These are phyloP conservation scores for Butyriboletus loyo DNA, from an alignment of 768 basidiomycete species.

Conservation along the genomic window DNA sequence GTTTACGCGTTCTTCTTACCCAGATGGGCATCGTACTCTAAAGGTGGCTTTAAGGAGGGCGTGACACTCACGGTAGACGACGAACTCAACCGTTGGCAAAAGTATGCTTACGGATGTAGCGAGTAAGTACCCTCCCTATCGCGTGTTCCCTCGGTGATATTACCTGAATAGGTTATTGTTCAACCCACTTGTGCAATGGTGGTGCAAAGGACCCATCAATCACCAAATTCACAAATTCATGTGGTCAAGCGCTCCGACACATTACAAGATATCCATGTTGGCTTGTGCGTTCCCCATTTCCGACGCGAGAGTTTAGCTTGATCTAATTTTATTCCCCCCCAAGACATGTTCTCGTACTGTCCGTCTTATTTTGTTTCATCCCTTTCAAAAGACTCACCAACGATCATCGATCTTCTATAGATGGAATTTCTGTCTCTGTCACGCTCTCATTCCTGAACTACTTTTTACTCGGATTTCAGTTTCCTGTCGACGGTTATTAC, in stretches of 20 bases:
- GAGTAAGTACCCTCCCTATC: conserved; percentile 42
- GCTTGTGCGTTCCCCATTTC: conserved; percentile 39
- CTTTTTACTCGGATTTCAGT: conserved; percentile 66
- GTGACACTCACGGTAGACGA: conserved; percentile 88
- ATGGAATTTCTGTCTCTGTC: conserved; percentile 63
- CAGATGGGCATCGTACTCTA: conserved; percentile 77
- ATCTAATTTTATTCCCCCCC: background rate
- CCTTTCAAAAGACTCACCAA: background rate
- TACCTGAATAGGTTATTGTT: conserved; percentile 65
- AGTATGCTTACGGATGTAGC: conserved; percentile 68
- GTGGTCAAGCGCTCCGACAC: conserved; percentile 74
- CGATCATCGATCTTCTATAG: conserved; percentile 4
- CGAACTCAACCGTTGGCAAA: conserved; percentile 91
- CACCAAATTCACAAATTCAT: conserved; percentile 74
- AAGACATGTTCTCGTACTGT: conserved; percentile 55
- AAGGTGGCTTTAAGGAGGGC: conserved; percentile 87
- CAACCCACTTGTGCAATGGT: conserved; percentile 80
- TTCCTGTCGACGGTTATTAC: conserved; percentile 73
- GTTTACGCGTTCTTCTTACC: background rate
- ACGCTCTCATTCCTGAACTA: conserved; percentile 73
- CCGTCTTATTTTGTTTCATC: conserved; percentile 16
- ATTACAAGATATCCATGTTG: conserved; percentile 73
- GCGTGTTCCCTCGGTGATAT: background rate
- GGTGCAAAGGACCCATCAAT: conserved; percentile 76
- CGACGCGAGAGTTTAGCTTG: background rate